Conservation (phyloP, 495 filamentous ascomycete genomes). For the Ascobolus immersus region DNA sequence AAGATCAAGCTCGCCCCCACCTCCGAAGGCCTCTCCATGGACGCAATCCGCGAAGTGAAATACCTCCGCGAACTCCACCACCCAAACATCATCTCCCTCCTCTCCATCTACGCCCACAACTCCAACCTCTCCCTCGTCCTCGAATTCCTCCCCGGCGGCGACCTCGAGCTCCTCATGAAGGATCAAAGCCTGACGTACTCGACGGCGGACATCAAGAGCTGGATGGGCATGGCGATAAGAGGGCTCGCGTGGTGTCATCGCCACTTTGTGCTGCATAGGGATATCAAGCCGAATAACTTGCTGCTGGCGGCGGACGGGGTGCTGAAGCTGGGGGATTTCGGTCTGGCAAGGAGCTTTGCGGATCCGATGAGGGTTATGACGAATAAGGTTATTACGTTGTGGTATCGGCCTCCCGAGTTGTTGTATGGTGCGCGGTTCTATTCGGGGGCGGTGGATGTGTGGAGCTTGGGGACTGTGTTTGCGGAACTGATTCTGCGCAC, state of each 20-base stretch:
- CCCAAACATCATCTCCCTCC: constrained; percentile 77
- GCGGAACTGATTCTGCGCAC: constrained; percentile 66
- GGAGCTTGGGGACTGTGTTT: constrained; percentile 83
- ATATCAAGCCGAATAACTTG: constrained; percentile 98
- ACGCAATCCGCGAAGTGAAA: constrained; percentile 86
- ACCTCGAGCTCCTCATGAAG: constrained; percentile 80
- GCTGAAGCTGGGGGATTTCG: constrained; percentile 93
- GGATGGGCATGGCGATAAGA: constrained; percentile 90
- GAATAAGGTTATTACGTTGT: constrained; percentile 79
- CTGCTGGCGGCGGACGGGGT: constrained; percentile 79
- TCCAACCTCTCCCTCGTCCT: constrained; percentile 84
- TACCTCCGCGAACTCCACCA: constrained; percentile 85
- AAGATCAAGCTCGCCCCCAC: constrained; percentile 90
- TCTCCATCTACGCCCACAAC: constrained; percentile 80
- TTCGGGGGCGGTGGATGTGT: constrained; percentile 72
- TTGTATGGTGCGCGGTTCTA: constrained; percentile 77
- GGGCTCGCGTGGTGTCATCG: constrained; percentile 94
- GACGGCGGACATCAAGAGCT: constrained; percentile 77
- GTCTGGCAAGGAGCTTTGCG: constrained; percentile 64
- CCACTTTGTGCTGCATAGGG: constrained; percentile 69
- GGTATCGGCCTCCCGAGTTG: constrained; percentile 88
- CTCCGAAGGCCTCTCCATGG: constrained; percentile 65
- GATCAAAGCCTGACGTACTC: constrained; percentile 48
- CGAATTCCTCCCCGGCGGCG: constrained; percentile 72
- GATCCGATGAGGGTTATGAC: constrained; percentile 83